Evolutionary conservation across 176 grass and related monocot species (phyloP), one percentile per base, ranked within the genome.

Genomic region (Guadua angustifolia): DNA sequence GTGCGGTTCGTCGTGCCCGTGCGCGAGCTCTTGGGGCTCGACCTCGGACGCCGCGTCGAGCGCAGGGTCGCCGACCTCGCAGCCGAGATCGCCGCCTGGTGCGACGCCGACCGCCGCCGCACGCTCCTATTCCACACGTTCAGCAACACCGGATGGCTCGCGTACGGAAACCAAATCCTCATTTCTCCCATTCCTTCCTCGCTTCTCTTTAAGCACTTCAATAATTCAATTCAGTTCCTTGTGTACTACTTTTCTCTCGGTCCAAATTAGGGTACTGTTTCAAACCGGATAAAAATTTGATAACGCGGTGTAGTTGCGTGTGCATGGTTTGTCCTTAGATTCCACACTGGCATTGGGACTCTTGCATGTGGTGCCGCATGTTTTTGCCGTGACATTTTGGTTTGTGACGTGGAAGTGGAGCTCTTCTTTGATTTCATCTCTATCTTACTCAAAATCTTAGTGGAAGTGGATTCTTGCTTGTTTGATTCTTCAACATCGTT

Each of bases 61-160:
- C 83, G 73, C 53, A 92, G 87, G 91, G 84, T 99, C 46, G 86
- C 82, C 70, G 66, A 83, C 15, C 94, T 95, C 57, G 61, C 93
- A 7, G 58, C 35, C 18, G 89, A 99, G 85, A 88, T 99, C 22
- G 73, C 64, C 17, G 90, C 84, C 0, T 99, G 96, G 96, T 99
- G 96, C 93, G 84, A 92, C 6, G 87, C 89, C 29, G 89, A 93
- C 59, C 81, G 85, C 25, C 87, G 83, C 5, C 86, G 96, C 38
- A 86, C 90, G 55, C 83, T 99, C 53, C 85, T 99, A 35, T 94
- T 99, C 87, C 96, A 99, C 82, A 94, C 96, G 5, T 99, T 99
- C 83, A 99, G 96, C 96, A 99, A 99, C 83, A 99, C 96, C 11
- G 91, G 96, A 4, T 99, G 96, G 96, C 89, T 99, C 52, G 86